Percentiles rank a stretch among this genome's conserved stretches.
These are phyloP conservation scores for Nepenthes alata DNA, from an alignment of 179 eudicot genomes.

Conservation along the genomic window DNA sequence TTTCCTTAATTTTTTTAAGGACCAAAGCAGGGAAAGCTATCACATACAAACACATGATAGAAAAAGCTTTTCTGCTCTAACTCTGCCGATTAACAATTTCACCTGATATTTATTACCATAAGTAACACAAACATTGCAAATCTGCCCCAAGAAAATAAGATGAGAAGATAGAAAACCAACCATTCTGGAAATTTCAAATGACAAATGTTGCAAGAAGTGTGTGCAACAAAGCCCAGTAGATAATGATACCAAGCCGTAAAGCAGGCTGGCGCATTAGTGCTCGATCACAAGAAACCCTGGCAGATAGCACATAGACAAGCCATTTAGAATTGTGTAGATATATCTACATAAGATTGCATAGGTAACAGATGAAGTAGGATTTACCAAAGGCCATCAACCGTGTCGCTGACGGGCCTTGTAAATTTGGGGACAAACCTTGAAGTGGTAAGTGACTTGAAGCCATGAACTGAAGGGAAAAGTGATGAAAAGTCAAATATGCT, in stretches of 20 bases:
- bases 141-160: too few relatives aligned
- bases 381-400: conserved; percentile 93
- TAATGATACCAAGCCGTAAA: conserved; percentile 74
- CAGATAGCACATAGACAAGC: conserved; percentile 16
- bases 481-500: conserved; percentile 4
- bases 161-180: conserved; percentile 5
- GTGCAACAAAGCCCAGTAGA: conserved; percentile 89
- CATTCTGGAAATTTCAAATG: conserved; percentile 27
- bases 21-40: too few relatives aligned
- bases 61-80: too few relatives aligned
- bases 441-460: conserved; percentile 90
- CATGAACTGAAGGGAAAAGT: conserved; percentile 57
- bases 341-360: too few relatives aligned
- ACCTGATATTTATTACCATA: too few relatives aligned
- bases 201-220: conserved; percentile 71
- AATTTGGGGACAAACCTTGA: conserved; percentile 76
- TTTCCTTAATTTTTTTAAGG: too few relatives aligned
- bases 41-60: too few relatives aligned
- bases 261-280: conserved; percentile 95
- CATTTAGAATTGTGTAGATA: too few relatives aligned
- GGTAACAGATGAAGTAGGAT: conserved; percentile 2
- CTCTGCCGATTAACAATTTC: too few relatives aligned
- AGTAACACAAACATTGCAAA: too few relatives aligned
- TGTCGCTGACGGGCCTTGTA: conserved; percentile 79
- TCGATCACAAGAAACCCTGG: conserved; percentile 96